Base-by-base conservation (phyloP, 202 grass and related monocot genomes). In the Digitaria exilis region DNA sequence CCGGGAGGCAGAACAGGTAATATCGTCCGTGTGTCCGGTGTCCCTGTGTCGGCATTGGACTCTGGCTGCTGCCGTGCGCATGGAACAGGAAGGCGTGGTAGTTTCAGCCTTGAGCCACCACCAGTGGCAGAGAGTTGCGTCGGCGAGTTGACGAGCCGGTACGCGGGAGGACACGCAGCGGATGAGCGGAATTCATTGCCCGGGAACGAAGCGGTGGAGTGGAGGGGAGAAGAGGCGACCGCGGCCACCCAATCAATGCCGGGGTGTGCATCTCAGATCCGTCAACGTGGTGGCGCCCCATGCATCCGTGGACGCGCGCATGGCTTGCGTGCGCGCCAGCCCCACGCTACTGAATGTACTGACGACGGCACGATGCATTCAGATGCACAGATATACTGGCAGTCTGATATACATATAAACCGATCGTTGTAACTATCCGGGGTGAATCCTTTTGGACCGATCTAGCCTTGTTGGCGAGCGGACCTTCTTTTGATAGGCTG, bases 201-300 rank as follows among this genome's bases (percentile, higher is more conserved):
- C 10, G 10, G 25, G n/a, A n/a, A n/a, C n/a, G 29, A 41, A n/a
- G 2, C 22, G 29, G 29, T 9, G 43, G 32, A 22, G 37, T 39
- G 37, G 48, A 28, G 17, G 49, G 6, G 19, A 7, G 50, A 8
- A 18, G 18, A 13, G 31, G 63, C 58, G 60, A 58, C 69, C 16
- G 18, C 58, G 0, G 59, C 26, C 15, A 7, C 4, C 78, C 49
- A 44, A 87, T 83, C 58, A 87, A 46, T 65, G 16, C 17, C 45
- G 26, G 5, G n/a, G n/a, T n/a, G 42, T 2, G 64, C 72, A 28
- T 71, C 73, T 64, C 65, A 29, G 35, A 83, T 78, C 65, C 56
- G 73, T 87, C 80, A 56, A 65, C 57, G 80, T 83, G 80, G 80
- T 73, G 74, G 83, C 16, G 65, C 74, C 74, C n/a, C n/a, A n/a